Conservation (phyloP, 2,329 filamentous ascomycete species). For the Lecanicillium sp. region DNA sequence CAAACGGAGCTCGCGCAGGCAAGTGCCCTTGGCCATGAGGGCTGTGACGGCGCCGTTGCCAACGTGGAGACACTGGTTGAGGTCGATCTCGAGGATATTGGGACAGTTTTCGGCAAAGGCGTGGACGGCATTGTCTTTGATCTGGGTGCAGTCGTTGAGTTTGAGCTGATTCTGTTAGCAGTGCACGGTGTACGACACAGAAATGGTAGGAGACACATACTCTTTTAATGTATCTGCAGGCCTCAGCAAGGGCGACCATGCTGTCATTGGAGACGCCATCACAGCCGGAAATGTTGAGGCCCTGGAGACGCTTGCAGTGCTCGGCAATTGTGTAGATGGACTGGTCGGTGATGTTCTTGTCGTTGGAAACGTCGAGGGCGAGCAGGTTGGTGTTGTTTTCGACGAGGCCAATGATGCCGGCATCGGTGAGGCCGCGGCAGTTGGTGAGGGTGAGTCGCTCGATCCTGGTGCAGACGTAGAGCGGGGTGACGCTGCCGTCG, state of each 20-base stretch:
- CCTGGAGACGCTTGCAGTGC: constrained; percentile 80
- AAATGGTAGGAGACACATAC: constrained; percentile 43
- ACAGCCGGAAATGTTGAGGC: constrained; percentile 87
- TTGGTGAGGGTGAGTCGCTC: constrained; percentile 90
- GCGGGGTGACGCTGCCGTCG: constrained; percentile 80
- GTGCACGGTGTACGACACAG: not conserved
- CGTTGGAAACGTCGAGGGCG: constrained; percentile 82
- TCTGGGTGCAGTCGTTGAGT: constrained; percentile 83
- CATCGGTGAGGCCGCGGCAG: constrained; percentile 78
- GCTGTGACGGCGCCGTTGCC: constrained; percentile 78
- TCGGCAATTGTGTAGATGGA: constrained; percentile 73
- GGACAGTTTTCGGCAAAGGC: constrained; percentile 84
- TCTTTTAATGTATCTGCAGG: constrained; percentile 79
- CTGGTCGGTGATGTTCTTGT: constrained; percentile 76
- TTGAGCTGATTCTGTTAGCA: constrained; percentile 61
- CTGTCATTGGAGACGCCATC: constrained; percentile 80
- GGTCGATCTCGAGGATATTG: constrained; percentile 92
- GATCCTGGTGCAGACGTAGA: constrained; percentile 80
- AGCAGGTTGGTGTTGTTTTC: constrained; percentile 74
- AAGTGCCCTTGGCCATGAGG: constrained; percentile 69
- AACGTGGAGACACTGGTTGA: constrained; percentile 77
- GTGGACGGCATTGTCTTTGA: constrained; percentile 74
- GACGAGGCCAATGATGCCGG: constrained; percentile 73
- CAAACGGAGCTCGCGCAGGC: constrained; percentile 84
- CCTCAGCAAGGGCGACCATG: constrained; percentile 71